phyloP scores from a whole-genome alignment of 2,329 filamentous ascomycete species.

The Microcyclosporella mali region DNA sequence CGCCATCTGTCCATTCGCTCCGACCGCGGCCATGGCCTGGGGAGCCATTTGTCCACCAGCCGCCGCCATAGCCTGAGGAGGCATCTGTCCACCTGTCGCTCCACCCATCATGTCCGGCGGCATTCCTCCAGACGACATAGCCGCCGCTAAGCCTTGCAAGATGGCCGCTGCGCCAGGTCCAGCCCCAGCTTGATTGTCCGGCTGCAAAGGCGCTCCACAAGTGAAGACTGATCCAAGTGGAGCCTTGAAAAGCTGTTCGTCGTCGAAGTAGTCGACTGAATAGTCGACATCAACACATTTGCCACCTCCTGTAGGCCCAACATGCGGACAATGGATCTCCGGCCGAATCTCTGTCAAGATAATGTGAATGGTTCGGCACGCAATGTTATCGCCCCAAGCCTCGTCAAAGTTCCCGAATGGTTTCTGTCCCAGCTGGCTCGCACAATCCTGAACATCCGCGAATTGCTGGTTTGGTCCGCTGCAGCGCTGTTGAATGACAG shows the following conservation, averaged over 20 bases:
- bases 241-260: conserved; percentile 17
- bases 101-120: conserved; percentile 1
- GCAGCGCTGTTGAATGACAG: conserved; percentile 32
- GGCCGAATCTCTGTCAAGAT: conserved; percentile 30
- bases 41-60: neutral
- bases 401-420: conserved; percentile 39
- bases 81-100: neutral
- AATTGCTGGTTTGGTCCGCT: conserved; percentile 36
- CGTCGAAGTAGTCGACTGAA: conserved; percentile 25
- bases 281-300: conserved; percentile 29
- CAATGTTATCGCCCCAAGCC: conserved; percentile 41
- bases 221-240: conserved; percentile 13
- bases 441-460: conserved; percentile 29
- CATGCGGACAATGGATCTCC: conserved; percentile 28
- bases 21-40: neutral
- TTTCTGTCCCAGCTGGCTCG: conserved; percentile 30
- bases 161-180: conserved; percentile 5
- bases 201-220: conserved; percentile 12
- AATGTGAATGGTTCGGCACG: conserved; percentile 39
- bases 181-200: conserved; percentile 7
- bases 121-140: neutral
- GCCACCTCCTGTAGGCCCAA: conserved; percentile 26
- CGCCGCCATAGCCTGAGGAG: neutral
- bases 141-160: conserved; percentile 2
- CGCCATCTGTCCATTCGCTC: neutral